Conservation (phyloP, 106 monocot species). For the Dendrobium catenatum region DNA sequence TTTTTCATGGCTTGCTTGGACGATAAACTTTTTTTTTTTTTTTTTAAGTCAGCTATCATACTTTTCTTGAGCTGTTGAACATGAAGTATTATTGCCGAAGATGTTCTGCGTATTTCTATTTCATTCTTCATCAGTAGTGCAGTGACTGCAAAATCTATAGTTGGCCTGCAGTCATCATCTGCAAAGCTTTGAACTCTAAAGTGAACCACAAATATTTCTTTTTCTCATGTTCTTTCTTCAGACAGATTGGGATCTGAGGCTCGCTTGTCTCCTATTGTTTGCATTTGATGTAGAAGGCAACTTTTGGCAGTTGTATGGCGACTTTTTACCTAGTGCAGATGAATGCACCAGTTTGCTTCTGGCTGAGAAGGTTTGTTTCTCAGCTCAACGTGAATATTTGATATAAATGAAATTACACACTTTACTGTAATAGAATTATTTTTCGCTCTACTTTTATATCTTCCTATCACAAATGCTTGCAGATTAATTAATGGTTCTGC, state of each 20-base stretch:
- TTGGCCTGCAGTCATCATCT: not conserved
- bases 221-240: constrained; percentile 23
- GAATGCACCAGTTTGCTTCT: constrained; percentile 96
- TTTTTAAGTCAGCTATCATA: not conserved
- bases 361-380: constrained; percentile 57
- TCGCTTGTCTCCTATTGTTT: constrained; percentile 85
- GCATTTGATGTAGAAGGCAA: constrained; percentile 77
- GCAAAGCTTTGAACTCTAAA: not conserved
- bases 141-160: not conserved
- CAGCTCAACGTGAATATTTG: not conserved
- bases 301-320: constrained; percentile 98
- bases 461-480: not conserved
- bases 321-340: constrained; percentile 79
- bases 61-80: not conserved
- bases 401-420: not conserved
- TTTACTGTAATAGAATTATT: not conserved
- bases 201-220: not conserved
- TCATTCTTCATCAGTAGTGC: not conserved
- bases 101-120: not conserved
- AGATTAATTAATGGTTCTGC: not conserved
- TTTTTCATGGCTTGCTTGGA: not conserved
- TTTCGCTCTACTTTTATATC: not conserved
- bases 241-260: constrained; percentile 95
- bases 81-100: not conserved
- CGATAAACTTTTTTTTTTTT: not conserved